Conservation (phyloP, 2,329 filamentous ascomycete genomes). For the Incumbomyces delicatus region DNA sequence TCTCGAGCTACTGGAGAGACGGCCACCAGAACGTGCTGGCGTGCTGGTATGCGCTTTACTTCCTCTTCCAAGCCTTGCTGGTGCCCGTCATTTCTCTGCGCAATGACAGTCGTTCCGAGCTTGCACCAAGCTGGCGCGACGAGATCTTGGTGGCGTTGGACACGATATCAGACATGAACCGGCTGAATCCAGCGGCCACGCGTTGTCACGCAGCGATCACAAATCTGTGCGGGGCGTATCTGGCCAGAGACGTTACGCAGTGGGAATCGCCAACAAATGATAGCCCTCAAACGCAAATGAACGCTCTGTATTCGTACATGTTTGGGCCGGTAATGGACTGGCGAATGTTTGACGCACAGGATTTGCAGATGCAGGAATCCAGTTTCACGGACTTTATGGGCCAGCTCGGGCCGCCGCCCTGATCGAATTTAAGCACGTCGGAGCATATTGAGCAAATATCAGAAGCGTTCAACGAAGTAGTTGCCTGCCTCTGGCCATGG, state of each 20-base stretch:
- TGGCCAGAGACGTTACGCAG: constrained; percentile 9
- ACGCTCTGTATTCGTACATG: constrained; percentile 20
- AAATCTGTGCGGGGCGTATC: constrained; percentile 15
- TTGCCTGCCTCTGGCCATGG: too few relatives aligned
- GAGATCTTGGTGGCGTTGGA: constrained; percentile 16
- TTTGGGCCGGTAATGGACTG: constrained; percentile 6
- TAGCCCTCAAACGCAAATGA: constrained; percentile 21
- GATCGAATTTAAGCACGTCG: too few relatives aligned
- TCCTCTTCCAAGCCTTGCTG: constrained; percentile 37
- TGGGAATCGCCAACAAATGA: constrained; percentile 17
- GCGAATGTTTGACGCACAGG: constrained; percentile 1
- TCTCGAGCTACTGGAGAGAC: constrained; percentile 31
- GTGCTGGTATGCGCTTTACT: constrained; percentile 38
- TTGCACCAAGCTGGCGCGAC: constrained; percentile 14
- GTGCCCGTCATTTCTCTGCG: constrained; percentile 36
- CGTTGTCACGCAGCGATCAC: constrained; percentile 15
- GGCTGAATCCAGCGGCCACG: constrained; percentile 15
- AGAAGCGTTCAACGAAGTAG: too few relatives aligned
- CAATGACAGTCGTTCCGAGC: constrained; percentile 30
- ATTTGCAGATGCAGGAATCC: constrained; percentile 5
- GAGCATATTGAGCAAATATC: too few relatives aligned
- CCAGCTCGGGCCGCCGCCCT: not conserved
- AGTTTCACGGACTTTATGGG: constrained; percentile 7
- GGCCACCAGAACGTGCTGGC: constrained; percentile 31
- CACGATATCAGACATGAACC: constrained; percentile 18